These are phyloP conservation scores for Malassezia restricta DNA, from an alignment of 1,284 basidiomycete species.

Conservation along the genomic window DNA sequence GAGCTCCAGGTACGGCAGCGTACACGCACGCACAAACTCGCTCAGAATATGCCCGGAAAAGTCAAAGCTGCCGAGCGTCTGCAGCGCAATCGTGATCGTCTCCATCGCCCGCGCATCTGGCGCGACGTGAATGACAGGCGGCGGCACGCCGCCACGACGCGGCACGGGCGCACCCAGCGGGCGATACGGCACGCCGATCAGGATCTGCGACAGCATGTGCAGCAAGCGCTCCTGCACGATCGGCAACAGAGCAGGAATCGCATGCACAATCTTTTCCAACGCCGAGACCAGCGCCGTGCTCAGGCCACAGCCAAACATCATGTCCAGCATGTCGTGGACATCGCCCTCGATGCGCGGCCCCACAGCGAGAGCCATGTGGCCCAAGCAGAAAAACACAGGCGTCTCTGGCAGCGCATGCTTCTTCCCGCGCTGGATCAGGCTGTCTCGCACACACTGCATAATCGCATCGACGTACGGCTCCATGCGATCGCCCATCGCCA, in stretches of 20 bases:
- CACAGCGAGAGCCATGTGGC: constrained; percentile 87
- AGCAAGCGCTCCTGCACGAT: constrained; percentile 68
- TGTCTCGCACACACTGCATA: constrained; percentile 77
- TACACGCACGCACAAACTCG: constrained; percentile 87
- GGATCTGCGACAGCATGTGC: constrained; percentile 35
- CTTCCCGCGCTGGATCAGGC: constrained; percentile 70
- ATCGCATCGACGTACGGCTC: constrained; percentile 87
- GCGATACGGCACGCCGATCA: constrained; percentile 39
- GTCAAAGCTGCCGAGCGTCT: constrained; percentile 81
- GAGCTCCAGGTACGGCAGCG: constrained; percentile 85
- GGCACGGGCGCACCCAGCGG: constrained; percentile 34
- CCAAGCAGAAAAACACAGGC: constrained; percentile 93
- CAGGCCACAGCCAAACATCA: constrained; percentile 91
- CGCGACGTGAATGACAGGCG: constrained; percentile 13
- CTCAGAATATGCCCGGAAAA: constrained; percentile 78
- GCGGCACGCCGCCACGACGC: constrained; percentile 15
- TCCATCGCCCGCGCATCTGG: constrained; percentile 55
- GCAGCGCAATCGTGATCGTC: constrained; percentile 70
- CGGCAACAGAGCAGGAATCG: constrained; percentile 79
- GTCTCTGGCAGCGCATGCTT: constrained; percentile 88
- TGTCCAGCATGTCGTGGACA: constrained; percentile 86
- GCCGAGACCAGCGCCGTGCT: constrained; percentile 79
- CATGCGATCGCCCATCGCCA: constrained; percentile 84
- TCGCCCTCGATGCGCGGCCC: constrained; percentile 90
- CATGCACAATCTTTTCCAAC: constrained; percentile 69